phyloP scores from a whole-genome alignment of 2,329 filamentous ascomycete species.

The Verticillium nonalfalfae region DNA sequence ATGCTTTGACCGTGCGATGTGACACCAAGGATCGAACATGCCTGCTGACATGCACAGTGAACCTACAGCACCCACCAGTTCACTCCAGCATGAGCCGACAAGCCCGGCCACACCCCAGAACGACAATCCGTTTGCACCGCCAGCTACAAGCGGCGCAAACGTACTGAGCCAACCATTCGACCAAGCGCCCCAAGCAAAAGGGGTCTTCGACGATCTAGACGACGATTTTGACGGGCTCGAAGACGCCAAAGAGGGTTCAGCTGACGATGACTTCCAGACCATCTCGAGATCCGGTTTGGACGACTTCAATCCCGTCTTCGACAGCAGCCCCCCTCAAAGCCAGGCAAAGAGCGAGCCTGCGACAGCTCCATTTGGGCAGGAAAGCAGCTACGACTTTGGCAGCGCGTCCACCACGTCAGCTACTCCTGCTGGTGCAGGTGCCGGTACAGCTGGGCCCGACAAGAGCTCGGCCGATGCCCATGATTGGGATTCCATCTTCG shows the following conservation, averaged over 20 bases:
- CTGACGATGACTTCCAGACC: conserved; percentile 73
- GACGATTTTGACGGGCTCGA: conserved; percentile 77
- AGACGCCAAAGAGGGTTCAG: conserved; percentile 75
- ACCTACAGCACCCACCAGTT: background rate
- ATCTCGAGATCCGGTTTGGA: conserved; percentile 65
- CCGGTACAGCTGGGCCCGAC: conserved; percentile 12
- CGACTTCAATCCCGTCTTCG: conserved; percentile 78
- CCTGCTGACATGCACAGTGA: background rate
- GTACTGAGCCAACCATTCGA: conserved; percentile 16
- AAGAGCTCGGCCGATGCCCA: conserved; percentile 42
- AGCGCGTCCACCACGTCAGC: conserved; percentile 30
- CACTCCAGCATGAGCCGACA: background rate
- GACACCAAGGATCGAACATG: background rate
- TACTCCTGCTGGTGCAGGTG: conserved; percentile 12
- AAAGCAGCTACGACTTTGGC: conserved; percentile 55
- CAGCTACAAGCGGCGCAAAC: background rate
- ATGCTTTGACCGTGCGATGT: background rate
- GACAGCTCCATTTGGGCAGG: conserved; percentile 37
- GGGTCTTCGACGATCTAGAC: conserved; percentile 69
- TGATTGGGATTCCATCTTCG: conserved; percentile 95
- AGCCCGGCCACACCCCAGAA: background rate
- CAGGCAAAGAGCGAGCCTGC: conserved; percentile 47
- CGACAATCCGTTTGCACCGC: conserved; percentile 3
- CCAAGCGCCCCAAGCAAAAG: conserved; percentile 20
- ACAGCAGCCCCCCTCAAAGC: conserved; percentile 56